Conservation (phyloP, 2,329 filamentous ascomycete species). For the Helicocarpus griseus region DNA sequence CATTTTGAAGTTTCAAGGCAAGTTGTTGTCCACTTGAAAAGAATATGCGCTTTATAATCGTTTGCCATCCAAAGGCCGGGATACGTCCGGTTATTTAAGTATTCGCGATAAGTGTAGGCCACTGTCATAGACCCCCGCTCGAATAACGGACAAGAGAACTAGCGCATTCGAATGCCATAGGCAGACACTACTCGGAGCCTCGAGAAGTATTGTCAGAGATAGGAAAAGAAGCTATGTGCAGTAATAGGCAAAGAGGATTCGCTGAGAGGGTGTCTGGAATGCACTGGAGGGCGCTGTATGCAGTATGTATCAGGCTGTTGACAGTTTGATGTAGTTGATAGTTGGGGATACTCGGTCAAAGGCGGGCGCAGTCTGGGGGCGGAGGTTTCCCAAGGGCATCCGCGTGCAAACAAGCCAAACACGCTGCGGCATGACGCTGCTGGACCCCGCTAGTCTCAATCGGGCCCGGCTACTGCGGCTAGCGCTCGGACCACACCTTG, state of each 20-base stretch:
- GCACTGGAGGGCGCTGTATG: neutral
- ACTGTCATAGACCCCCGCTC: neutral
- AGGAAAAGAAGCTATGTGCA: neutral
- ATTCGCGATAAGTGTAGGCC: neutral
- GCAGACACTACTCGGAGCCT: neutral
- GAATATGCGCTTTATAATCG: neutral
- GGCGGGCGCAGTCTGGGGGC: neutral
- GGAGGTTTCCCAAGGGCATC: too few relatives aligned
- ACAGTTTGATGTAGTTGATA: neutral
- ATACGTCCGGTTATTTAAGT: neutral
- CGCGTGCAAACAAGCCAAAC: neutral
- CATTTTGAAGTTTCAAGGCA: constrained; percentile 40
- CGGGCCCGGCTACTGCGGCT: neutral
- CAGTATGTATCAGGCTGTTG: neutral
- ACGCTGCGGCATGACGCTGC: neutral
- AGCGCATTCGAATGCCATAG: neutral
- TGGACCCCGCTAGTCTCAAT: neutral
- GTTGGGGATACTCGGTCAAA: neutral
- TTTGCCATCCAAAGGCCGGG: neutral
- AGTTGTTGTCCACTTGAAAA: neutral
- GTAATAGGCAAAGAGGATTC: neutral
- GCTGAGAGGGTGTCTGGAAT: neutral
- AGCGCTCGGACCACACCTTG: constrained; percentile 33
- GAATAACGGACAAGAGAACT: neutral
- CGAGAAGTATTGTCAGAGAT: neutral